A percentile compares a stretch with the other conserved stretches of the same genome.
phyloP scores from a whole-genome alignment of 805 yeast genomes.

The Saturnispora halmiae region DNA sequence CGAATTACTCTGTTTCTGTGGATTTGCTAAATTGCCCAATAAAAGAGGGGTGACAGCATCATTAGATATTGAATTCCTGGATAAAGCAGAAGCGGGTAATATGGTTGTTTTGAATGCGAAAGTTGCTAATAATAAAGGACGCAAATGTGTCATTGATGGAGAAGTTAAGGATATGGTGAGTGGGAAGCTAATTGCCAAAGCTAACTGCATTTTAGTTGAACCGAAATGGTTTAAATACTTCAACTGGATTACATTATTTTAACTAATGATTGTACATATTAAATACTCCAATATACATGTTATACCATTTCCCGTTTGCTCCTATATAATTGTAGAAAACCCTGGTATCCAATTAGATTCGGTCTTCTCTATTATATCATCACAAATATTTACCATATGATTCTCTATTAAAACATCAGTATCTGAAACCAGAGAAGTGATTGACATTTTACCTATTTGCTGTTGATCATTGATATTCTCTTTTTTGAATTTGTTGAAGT shows the following conservation, averaged over 20 bases:
- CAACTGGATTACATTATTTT: conserved; percentile 34
- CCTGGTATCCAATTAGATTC: conserved; percentile 11
- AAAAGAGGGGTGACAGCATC: conserved; percentile 85
- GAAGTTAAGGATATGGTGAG: conserved; percentile 12
- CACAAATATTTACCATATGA: conserved; percentile 1
- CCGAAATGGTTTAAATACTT: conserved; percentile 82
- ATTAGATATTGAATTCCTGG: conserved; percentile 53
- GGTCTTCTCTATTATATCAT: conserved; percentile 5
- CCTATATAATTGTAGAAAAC: background rate
- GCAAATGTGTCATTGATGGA: conserved; percentile 78
- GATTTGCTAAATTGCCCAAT: conserved; percentile 72
- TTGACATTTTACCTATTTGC: conserved; percentile 15
- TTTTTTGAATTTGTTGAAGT: background rate
- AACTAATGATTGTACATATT: background rate
- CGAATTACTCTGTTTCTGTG: conserved; percentile 78
- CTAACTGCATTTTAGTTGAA: conserved; percentile 67
- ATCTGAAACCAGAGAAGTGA: conserved; percentile 16
- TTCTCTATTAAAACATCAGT: conserved; percentile 7
- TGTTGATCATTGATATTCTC: background rate
- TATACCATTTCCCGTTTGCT: background rate
- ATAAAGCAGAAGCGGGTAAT: conserved; percentile 51
- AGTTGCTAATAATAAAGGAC: conserved; percentile 58
- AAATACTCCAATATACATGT: background rate
- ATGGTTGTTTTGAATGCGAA: conserved; percentile 60
- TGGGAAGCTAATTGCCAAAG: conserved; percentile 37